A percentile compares a stretch with the other conserved stretches of the same genome.
Conservation (phyloP, 805 yeast species). For the Nakazawaea populi region DNA sequence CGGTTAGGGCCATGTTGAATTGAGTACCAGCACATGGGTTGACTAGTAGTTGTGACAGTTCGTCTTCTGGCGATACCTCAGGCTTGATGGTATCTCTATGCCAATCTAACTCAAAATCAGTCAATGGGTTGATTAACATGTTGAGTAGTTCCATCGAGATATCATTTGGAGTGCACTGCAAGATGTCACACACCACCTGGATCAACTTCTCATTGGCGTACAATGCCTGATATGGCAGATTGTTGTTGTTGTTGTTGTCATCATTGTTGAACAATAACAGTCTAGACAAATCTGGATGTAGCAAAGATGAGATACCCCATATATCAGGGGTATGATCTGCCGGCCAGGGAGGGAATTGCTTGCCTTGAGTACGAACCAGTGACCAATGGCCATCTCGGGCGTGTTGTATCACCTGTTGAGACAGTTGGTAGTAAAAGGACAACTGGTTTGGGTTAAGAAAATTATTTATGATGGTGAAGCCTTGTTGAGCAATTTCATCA, state of each 20-base stretch:
- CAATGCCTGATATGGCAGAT: constrained; percentile 30
- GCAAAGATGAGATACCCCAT: constrained; percentile 45
- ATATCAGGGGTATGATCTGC: constrained; percentile 42
- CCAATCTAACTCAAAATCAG: constrained; percentile 50
- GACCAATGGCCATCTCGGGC: constrained; percentile 46
- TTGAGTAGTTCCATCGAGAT: constrained; percentile 44
- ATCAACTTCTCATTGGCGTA: constrained; percentile 34
- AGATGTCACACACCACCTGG: constrained; percentile 34
- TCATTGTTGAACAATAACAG: constrained; percentile 15
- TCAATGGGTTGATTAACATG: constrained; percentile 46
- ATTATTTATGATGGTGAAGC: constrained; percentile 31
- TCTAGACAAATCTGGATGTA: constrained; percentile 39
- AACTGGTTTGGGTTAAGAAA: constrained; percentile 36
- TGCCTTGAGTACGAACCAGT: constrained; percentile 42
- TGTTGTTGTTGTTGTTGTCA: not conserved
- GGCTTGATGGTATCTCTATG: constrained; percentile 46
- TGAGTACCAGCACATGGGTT: constrained; percentile 43
- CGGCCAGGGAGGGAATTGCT: constrained; percentile 57
- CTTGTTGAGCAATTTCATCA: constrained; percentile 27
- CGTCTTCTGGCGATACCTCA: constrained; percentile 39
- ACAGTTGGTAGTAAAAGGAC: constrained; percentile 26
- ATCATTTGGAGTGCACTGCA: constrained; percentile 29
- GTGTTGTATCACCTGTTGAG: constrained; percentile 30
- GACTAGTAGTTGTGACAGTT: constrained; percentile 29
- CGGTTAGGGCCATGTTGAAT: constrained; percentile 42